These are phyloP conservation scores for Cutaneotrichosporon curvatum DNA, from an alignment of 1,284 basidiomycete species.

Conservation along the genomic window DNA sequence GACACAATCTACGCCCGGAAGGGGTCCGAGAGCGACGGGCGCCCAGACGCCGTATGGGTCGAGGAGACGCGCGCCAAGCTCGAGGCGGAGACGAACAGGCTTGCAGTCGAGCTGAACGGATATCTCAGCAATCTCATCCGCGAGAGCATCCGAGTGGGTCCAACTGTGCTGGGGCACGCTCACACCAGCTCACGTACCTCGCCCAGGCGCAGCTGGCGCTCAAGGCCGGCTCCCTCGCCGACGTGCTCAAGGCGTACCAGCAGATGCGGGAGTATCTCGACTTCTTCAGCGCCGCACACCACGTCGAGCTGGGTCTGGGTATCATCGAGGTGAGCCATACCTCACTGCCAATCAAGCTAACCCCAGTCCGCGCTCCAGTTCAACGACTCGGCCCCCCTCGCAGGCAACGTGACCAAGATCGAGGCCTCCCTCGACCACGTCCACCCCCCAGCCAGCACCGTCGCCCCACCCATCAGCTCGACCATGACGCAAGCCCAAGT, in stretches of 20 bases:
- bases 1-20: constrained; percentile 4
- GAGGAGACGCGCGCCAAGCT: constrained; percentile 18
- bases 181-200: constrained; percentile 37
- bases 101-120: constrained; percentile 37
- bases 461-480: constrained; percentile 7
- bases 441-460: constrained; percentile 18
- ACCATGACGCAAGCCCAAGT: constrained; percentile 34
- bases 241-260: constrained; percentile 27
- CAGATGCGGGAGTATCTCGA: constrained; percentile 33
- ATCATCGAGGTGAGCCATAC: constrained; percentile 19
- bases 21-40: constrained; percentile 17
- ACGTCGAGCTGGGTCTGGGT: constrained; percentile 32
- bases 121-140: constrained; percentile 44
- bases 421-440: constrained; percentile 34
- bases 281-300: constrained; percentile 25
- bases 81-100: constrained; percentile 25
- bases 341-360: neutral
- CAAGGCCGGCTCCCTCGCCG: constrained; percentile 24
- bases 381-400: constrained; percentile 25
- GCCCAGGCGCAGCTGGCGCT: constrained; percentile 33
- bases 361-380: constrained; percentile 28
- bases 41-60: constrained; percentile 32
- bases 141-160: constrained; percentile 40
- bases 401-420: constrained; percentile 35
- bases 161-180: neutral